Evolutionary conservation across 768 basidiomycete genomes (phyloP), one percentile per base, ranked within the genome.

Genomic region (Auricularia auricula-judae): DNA sequence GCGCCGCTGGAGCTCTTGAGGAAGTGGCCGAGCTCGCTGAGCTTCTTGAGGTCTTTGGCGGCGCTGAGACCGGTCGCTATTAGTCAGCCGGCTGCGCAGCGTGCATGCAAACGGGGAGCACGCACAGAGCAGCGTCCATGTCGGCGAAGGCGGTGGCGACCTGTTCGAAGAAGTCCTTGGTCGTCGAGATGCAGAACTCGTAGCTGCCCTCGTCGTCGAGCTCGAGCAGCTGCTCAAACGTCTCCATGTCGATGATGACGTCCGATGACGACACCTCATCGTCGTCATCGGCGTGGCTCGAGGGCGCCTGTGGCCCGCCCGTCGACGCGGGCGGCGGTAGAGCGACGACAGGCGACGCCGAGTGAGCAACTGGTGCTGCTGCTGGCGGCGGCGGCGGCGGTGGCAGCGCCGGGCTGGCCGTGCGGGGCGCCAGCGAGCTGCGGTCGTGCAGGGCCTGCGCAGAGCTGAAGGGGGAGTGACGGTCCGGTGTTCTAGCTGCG

Each of bases 1-100:
- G 95, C 92, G 35, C 95, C 95, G 12, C 94, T 96, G 2, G 95
- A 98, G 59, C 96, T 96, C 75, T 98, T 99, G 72, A 98, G 85
- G 77, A 91, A 99, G 76, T 99, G 96, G 0, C 95, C 97, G 10
- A 89, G 80, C 18, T 78, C 76, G 2, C 90, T 88, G 18, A 99
- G 83, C 64, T 82, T 72, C 10, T 70, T 68, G 10, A 96, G 82
- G 68, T 94, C 82, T 67, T 85, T 81, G 29, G 70, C 73, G 44
- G 70, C 70, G 66, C 90, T 92, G 73, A 29, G 29, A 29, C 18
- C 47, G 56, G 21, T 67, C 29, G 29, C 29, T 29, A 29, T 29
- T 29, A 29, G 14, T 18, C 47, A 18, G 18, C 14, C 29, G 29
- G 29, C 29, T 29, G 29, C 29, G 29, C 29, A 29, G 29, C 29